Evolutionary conservation across 345 rosid species (phyloP).

Genomic region (Anastatica hierochuntica): DNA sequence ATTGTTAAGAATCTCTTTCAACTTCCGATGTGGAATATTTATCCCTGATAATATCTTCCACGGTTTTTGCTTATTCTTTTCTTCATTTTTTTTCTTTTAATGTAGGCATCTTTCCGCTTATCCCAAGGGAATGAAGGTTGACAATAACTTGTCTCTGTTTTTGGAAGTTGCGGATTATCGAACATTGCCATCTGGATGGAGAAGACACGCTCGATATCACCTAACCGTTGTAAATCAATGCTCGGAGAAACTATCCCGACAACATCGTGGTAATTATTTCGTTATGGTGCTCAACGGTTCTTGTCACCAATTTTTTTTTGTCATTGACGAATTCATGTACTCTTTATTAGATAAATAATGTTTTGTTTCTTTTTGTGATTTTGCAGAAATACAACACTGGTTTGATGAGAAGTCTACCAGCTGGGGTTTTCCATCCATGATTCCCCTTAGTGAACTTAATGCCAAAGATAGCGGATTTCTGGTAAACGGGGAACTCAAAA

Average conservation of each 20-base stretch:
- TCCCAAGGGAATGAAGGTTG: constrained; percentile 62
- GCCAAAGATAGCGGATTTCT: not conserved
- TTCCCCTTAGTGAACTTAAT: not conserved
- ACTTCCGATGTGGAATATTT: too few species aligned
- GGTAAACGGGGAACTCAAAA: constrained; percentile 39
- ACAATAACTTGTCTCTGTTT: constrained; percentile 51
- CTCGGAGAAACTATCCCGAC: not conserved
- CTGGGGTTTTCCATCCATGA: not conserved
- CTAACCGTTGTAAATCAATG: constrained; percentile 52
- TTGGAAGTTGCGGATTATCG: constrained; percentile 59
- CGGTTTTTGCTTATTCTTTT: too few species aligned
- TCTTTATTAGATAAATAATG: too few species aligned
- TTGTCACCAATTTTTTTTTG: too few species aligned
- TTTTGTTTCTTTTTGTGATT: too few species aligned
- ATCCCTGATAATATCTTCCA: too few species aligned
- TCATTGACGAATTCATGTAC: too few species aligned
- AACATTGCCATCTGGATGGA: constrained; percentile 66
- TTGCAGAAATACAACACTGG: not conserved
- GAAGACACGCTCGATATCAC: constrained; percentile 54
- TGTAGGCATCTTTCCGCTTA: constrained; percentile 25
- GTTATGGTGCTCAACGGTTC: too few species aligned
- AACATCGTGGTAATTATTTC: not conserved
- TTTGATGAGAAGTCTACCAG: not conserved
- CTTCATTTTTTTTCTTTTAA: too few species aligned
- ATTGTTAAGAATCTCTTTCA: too few species aligned